Percentiles rank a stretch among this genome's conserved stretches.
Conservation (phyloP, 371 early-diverging fungal genomes). For the Massospora cicadina region DNA sequence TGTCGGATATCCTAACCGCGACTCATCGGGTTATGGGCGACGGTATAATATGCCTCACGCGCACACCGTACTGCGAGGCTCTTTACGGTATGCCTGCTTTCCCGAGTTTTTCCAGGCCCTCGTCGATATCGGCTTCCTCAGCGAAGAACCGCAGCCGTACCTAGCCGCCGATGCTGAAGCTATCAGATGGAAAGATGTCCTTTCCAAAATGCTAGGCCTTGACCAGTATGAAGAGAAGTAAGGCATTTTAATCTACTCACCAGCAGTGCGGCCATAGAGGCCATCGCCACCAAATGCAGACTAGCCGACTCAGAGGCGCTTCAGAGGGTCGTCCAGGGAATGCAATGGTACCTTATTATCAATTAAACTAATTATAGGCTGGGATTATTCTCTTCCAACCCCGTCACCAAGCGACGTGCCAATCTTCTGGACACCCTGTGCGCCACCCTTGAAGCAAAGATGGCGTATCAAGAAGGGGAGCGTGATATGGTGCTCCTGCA, state of each 20-base stretch:
- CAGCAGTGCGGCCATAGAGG: conserved; percentile 6
- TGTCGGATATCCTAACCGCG: conserved; percentile 73
- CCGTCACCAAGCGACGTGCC: conserved; percentile 12
- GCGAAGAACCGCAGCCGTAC: conserved; percentile 46
- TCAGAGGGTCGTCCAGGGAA: not conserved
- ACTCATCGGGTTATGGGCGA: conserved; percentile 45
- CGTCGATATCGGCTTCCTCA: conserved; percentile 78
- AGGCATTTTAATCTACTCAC: conserved; percentile 16
- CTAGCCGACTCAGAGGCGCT: conserved; percentile 2
- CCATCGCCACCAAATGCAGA: conserved; percentile 9
- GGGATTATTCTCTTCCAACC: not conserved
- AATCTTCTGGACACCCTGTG: conserved; percentile 59
- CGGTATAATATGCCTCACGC: conserved; percentile 34
- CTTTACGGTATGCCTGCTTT: conserved; percentile 35
- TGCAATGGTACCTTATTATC: conserved; percentile 11
- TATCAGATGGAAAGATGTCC: conserved; percentile 44
- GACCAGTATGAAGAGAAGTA: conserved; percentile 13
- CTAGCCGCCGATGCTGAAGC: conserved; percentile 31
- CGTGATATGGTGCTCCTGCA: conserved; percentile 78
- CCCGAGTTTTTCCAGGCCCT: conserved; percentile 3
- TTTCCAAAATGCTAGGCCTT: not conserved
- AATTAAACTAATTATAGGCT: conserved; percentile 7
- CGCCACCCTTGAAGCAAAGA: conserved; percentile 37
- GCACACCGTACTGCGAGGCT: conserved; percentile 74
- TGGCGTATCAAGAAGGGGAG: conserved; percentile 52